Conservation (phyloP, 2,329 filamentous ascomycete species). For the Hortaea werneckii region DNA sequence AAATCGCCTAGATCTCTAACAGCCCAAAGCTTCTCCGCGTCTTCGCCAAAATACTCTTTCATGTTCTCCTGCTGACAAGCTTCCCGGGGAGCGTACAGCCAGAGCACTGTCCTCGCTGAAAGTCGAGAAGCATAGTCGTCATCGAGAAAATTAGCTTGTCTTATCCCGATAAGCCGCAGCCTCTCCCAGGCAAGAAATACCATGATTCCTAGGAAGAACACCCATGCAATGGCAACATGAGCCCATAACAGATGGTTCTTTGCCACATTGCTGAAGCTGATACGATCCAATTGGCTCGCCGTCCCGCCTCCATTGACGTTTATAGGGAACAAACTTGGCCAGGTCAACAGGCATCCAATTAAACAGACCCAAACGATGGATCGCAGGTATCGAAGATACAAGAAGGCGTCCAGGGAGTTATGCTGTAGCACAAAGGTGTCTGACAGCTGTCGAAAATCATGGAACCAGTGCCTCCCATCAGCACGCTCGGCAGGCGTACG, state of each 20-base stretch:
- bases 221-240: slow-evolving; percentile 32
- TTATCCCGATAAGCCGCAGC: slow-evolving; percentile 38
- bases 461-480: slow-evolving; percentile 36
- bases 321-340: slow-evolving; percentile 38
- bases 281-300: slow-evolving; percentile 21
- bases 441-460: slow-evolving; percentile 32
- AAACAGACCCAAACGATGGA: slow-evolving; percentile 33
- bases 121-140: slow-evolving; percentile 34
- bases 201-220: slow-evolving; percentile 33
- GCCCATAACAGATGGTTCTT: slow-evolving; percentile 34
- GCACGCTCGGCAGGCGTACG: slow-evolving; percentile 19
- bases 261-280: slow-evolving; percentile 32
- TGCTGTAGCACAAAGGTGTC: slow-evolving; percentile 39
- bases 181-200: slow-evolving; percentile 36
- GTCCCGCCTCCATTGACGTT: slow-evolving; percentile 31
- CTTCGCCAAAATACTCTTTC: slow-evolving; percentile 27
- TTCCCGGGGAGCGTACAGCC: slow-evolving; percentile 34
- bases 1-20: slow-evolving; percentile 37
- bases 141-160: slow-evolving; percentile 38
- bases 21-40: slow-evolving; percentile 33
- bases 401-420: slow-evolving; percentile 39
- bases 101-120: slow-evolving; percentile 40
- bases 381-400: slow-evolving; percentile 39
- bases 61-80: slow-evolving; percentile 20
- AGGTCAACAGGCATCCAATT: slow-evolving; percentile 34